Evolutionary conservation across 2,329 filamentous ascomycete species (phyloP).

Genomic region (Chaetomium sp.): DNA sequence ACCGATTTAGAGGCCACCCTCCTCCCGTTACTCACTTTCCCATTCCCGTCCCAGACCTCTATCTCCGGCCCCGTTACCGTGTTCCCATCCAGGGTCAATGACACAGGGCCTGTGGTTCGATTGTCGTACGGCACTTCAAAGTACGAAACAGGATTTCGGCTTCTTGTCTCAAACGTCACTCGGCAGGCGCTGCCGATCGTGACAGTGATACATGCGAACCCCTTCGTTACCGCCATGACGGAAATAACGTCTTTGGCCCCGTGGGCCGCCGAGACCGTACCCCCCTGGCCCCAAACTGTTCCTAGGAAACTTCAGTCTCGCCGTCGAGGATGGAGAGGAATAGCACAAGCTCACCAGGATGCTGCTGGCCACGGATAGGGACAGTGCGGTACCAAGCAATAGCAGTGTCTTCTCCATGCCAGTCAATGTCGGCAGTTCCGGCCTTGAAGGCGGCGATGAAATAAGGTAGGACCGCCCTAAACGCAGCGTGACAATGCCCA

Average conservation of each 20-base stretch:
- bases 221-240: conserved; percentile 44
- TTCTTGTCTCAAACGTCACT: conserved; percentile 39
- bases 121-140: conserved; percentile 44
- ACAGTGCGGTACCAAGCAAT: conserved; percentile 50
- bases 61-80: conserved; percentile 45
- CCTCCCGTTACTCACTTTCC: conserved; percentile 22
- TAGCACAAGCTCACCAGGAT: conserved; percentile 41
- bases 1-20: not conserved
- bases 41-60: conserved; percentile 34
- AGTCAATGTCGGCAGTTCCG: conserved; percentile 40
- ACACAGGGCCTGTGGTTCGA: conserved; percentile 44
- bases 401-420: conserved; percentile 39
- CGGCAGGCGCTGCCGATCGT: conserved; percentile 41
- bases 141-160: conserved; percentile 40
- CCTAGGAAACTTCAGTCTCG: conserved; percentile 29
- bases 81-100: conserved; percentile 43
- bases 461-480: conserved; percentile 52
- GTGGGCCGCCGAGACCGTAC: conserved; percentile 39
- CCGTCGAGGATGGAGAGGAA: not conserved
- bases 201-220: conserved; percentile 41
- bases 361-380: conserved; percentile 38
- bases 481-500: conserved; percentile 52
- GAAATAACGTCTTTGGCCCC: conserved; percentile 50
- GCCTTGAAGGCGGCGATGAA: conserved; percentile 55
- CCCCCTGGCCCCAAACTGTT: conserved; percentile 45